Base-by-base conservation (phyloP, 163 green algal species). In the Chlamydomonas reinhardtii region DNA sequence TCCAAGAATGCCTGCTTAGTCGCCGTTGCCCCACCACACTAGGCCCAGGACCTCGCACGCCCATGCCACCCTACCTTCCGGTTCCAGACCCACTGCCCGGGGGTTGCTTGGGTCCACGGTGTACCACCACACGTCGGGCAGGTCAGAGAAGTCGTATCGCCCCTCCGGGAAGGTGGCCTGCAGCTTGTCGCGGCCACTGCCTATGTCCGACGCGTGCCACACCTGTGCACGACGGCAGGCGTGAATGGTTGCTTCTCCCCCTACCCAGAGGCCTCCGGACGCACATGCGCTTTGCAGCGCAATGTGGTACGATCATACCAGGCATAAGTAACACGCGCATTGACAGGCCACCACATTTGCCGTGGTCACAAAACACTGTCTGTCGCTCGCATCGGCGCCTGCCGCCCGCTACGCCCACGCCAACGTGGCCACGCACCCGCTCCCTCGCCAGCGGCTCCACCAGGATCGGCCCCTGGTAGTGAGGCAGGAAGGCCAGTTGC, bases 131-230 rank as follows among this genome's bases (percentile, higher is more conserved):
- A 91, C 61, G 22, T 89, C 88, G 5, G 86, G 85, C 32, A 91
- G 77, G 56, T 85, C 59, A 37, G 80, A 70, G 66, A 91, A 90
- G 27, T 81, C 61, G 29, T 84, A 92, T 11, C 86, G 85, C 35
- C 79, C 34, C 22, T 92, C 80, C 4, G 88, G 87, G 48, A 91
- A 93, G 20, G 86, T 76, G 24, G 84, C 35, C n/a, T 54, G 12
- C 48, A 95, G 73, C 39, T 90, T 71, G 35, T 82, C 74, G 19
- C 66, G 65, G 24, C 73, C 68, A 1, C 86, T 76, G 15, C 93
- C 93, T 15, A 94, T 76, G 74, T 96, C 93, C 11, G 83, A 92
- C 17, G 87, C 91, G 31, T 94, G 91, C 78, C 91, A 96, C 31
- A 95, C 77, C 77, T 84, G 76, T 6, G 64, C 24, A 48, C 39